Percentiles rank a stretch among this genome's conserved stretches.
These are phyloP conservation scores for Myxozyma melibiosi DNA, from an alignment of 805 yeast species.

Conservation along the genomic window DNA sequence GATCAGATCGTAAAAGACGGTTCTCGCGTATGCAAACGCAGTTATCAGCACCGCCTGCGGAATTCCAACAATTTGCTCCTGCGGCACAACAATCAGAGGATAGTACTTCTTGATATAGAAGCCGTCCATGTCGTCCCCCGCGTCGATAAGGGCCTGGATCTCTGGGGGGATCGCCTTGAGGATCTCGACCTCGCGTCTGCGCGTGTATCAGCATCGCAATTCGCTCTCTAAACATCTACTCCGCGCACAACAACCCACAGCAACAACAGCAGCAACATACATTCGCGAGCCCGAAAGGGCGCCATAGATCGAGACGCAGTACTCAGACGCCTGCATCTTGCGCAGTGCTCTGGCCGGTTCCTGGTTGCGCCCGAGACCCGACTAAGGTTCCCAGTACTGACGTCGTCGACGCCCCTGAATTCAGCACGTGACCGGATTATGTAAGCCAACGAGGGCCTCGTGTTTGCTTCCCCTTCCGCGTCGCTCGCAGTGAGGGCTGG, in stretches of 20 bases:
- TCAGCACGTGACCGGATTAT: too few species aligned
- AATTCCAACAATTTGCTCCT: constrained; percentile 27
- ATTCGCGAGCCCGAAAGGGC: constrained; percentile 9
- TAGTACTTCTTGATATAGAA: constrained; percentile 13
- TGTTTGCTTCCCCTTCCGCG: too few species aligned
- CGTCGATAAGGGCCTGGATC: constrained; percentile 4
- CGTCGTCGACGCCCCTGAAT: too few species aligned
- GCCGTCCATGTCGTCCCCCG: constrained; percentile 1
- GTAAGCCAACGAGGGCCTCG: too few species aligned
- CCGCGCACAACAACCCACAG: too few species aligned
- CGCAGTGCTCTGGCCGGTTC: background rate
- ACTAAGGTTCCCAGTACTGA: too few species aligned
- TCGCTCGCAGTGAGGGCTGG: too few species aligned
- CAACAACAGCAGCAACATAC: constrained; percentile 1
- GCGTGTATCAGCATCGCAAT: background rate
- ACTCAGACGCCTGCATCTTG: constrained; percentile 1
- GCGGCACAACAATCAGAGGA: constrained; percentile 27
- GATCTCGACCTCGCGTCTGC: constrained; percentile 26
- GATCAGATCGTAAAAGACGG: constrained; percentile 9
- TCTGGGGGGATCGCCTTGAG: constrained; percentile 16
- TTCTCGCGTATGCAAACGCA: constrained; percentile 23
- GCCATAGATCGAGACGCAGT: constrained; percentile 8
- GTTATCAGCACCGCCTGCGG: constrained; percentile 16
- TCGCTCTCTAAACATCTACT: background rate
- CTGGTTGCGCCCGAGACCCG: too few species aligned